Conservation (phyloP, 139 green algal species). For the Tetraselmis chui region DNA sequence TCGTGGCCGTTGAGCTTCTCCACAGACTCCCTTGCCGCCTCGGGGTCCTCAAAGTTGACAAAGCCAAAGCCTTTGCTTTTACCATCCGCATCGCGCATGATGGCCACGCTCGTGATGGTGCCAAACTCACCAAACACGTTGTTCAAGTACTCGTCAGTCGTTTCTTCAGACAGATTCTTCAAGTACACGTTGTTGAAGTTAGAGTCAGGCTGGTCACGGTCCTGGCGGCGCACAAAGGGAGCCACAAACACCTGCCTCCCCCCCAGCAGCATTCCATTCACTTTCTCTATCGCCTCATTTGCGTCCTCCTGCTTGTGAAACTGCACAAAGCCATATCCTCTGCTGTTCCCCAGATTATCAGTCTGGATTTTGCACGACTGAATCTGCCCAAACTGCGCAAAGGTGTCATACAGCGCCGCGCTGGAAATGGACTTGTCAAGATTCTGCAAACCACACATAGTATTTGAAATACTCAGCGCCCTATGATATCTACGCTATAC, state of each 20-base stretch:
- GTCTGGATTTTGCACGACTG: slow-evolving; percentile 43
- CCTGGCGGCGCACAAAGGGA: slow-evolving; percentile 32
- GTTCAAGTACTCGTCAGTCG: slow-evolving; percentile 58
- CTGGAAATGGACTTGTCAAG: slow-evolving; percentile 51
- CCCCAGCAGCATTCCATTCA: slow-evolving; percentile 50
- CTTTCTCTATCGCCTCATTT: slow-evolving; percentile 46
- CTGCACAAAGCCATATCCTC: slow-evolving; percentile 52
- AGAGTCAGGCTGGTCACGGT: slow-evolving; percentile 13
- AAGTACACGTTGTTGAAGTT: slow-evolving; percentile 88
- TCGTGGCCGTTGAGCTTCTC: slow-evolving; percentile 36
- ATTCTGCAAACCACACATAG: slow-evolving; percentile 30
- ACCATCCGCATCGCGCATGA: slow-evolving; percentile 36
- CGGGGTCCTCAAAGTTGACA: slow-evolving; percentile 47
- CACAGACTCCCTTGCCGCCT: slow-evolving; percentile 30
- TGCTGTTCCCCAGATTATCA: slow-evolving; percentile 27
- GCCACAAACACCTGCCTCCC: slow-evolving; percentile 43
- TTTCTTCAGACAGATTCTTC: slow-evolving; percentile 82
- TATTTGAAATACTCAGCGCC: no score
- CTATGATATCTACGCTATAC: no score
- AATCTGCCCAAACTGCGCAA: slow-evolving; percentile 43
- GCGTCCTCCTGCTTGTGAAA: slow-evolving; percentile 44
- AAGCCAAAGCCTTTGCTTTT: slow-evolving; percentile 49
- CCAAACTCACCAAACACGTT: slow-evolving; percentile 29
- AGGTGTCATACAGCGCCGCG: slow-evolving; percentile 54
- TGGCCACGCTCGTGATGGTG: slow-evolving; percentile 20